Evolutionary conservation across 441 rosid genomes (phyloP).

Genomic region (Brassica balearica): DNA sequence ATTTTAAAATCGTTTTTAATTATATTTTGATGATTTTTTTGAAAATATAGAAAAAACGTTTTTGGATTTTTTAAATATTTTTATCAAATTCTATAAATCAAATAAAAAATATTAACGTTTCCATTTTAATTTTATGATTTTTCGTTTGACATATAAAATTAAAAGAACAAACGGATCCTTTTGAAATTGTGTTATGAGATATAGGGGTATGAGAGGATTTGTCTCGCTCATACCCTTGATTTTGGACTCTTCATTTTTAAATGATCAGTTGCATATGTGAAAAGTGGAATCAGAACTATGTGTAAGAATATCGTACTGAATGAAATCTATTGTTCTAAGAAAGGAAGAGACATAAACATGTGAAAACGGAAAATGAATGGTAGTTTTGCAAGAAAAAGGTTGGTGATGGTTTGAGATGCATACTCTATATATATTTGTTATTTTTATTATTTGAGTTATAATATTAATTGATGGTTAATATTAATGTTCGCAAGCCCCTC

Average conservation of each 20-base stretch:
- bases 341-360: constrained; percentile 39
- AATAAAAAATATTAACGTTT: too few relatives aligned
- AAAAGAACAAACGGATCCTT: too few relatives aligned
- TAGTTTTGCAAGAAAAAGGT: constrained; percentile 23
- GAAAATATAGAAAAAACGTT: too few relatives aligned
- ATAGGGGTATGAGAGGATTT: too few relatives aligned
- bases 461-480: constrained; percentile 35
- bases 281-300: constrained; percentile 6
- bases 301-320: constrained; percentile 5
- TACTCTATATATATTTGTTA: constrained; percentile 14
- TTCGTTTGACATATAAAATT: too few relatives aligned
- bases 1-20: too few relatives aligned
- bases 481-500: constrained; percentile 27
- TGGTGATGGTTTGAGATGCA: constrained; percentile 21
- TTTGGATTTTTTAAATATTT: too few relatives aligned
- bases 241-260: neutral
- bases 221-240: neutral
- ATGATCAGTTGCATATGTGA: neutral
- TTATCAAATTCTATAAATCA: too few relatives aligned
- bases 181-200: too few relatives aligned
- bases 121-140: too few relatives aligned
- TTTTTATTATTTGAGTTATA: neutral
- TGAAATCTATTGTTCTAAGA: neutral
- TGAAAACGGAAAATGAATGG: constrained; percentile 24
- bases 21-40: too few relatives aligned